Base-by-base conservation (phyloP, 306 rosid species). In the Glycine latifolia region DNA sequence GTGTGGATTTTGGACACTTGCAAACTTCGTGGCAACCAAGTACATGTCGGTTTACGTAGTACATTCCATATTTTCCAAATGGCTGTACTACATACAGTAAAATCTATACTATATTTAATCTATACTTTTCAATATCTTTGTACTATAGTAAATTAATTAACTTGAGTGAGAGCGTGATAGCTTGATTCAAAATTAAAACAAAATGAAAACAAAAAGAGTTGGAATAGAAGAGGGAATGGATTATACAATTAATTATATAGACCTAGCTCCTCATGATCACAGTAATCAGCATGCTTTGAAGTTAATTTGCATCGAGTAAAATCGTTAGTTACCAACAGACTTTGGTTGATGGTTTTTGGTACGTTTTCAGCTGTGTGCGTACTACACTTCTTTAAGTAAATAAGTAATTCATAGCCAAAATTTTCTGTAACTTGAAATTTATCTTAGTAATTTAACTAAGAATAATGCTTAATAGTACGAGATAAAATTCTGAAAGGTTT, bases 71-170 rank as follows among this genome's bases (percentile, higher is more conserved):
- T 52, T 52, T 67, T 37, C 47, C 14, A 12, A 52, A 44, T 66
- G 85, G 4, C 10, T 66, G 52, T 67, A 44, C 80, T 54, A 16
- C n/a, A 6, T 5, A 47, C 35, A 67, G 61, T 41, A 54, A 15
- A 26, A 81, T 53, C 75, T 16, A 4, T 12, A 47, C 12, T 26
- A 31, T 44, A 3, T 3, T 26, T n/a, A n/a, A 69, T 20, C 70
- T 31, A 66, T 74, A 43, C 80, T 53, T 81, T 3, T n/a, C 62
- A n/a, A 10, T 58, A 67, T 75, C 65, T 47, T 47, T 82, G 71
- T 58, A 82, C 67, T n/a, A 12, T 26, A 26, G 31, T 26, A 26
- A 26, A 26, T 26, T 37, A 54, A 14, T 59, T 43, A 48, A 58
- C 79, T 17, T 39, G 12, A 17, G 39, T n/a, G 20, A 13, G 39